A percentile compares a stretch with the other conserved stretches of the same genome.
Conservation (phyloP, 345 rosid genomes). For the Lenwebbia sp. region DNA sequence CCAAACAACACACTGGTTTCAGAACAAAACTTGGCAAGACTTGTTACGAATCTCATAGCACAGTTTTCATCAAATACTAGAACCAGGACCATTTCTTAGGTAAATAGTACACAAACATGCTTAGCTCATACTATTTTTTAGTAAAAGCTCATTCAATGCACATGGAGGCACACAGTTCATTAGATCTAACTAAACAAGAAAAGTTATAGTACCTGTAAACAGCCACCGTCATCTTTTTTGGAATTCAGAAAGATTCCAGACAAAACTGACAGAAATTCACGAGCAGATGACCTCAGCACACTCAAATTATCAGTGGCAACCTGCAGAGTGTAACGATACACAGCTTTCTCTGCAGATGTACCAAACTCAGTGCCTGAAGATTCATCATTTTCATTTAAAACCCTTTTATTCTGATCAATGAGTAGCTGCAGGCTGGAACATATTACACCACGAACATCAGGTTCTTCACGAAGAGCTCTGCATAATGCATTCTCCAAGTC, state of each 20-base stretch:
- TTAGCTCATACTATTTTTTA: background rate
- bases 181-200: background rate
- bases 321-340: constrained; percentile 35
- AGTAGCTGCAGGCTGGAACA: constrained; percentile 64
- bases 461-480: constrained; percentile 47
- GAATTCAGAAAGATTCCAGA: constrained; percentile 60
- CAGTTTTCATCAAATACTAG: background rate
- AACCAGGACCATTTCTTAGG: background rate
- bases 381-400: constrained; percentile 28
- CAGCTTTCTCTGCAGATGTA: constrained; percentile 39
- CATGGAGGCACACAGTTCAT: background rate
- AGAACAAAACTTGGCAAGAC: background rate
- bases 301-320: constrained; percentile 51
- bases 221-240: constrained; percentile 76
- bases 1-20: background rate
- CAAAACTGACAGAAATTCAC: constrained; percentile 49
- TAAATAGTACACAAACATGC: background rate
- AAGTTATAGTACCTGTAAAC: constrained; percentile 51
- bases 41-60: background rate
- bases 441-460: constrained; percentile 55
- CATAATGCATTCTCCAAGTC: constrained; percentile 44
- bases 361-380: constrained; percentile 20
- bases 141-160: background rate
- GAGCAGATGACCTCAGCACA: constrained; percentile 47
- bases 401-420: constrained; percentile 61